These are phyloP conservation scores for Ophiostoma triangulosporum DNA, from an alignment of 2,329 filamentous ascomycete genomes.

Conservation along the genomic window DNA sequence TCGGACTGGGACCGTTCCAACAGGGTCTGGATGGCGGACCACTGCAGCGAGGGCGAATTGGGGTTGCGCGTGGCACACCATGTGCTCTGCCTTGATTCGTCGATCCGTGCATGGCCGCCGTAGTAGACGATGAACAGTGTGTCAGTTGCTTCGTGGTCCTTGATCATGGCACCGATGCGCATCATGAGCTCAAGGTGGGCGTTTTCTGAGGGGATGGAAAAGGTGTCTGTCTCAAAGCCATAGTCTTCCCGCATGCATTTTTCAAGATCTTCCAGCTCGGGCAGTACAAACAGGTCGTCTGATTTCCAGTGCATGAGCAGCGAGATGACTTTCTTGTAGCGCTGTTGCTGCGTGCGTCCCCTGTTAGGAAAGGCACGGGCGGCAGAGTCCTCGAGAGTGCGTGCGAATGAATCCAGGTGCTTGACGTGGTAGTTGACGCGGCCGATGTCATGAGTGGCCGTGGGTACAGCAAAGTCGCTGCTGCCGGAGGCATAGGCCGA, in stretches of 20 bases:
- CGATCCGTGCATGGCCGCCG: conserved; percentile 45
- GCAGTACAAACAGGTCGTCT: conserved; percentile 44
- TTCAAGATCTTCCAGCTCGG: conserved; percentile 43
- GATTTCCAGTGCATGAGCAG: conserved; percentile 44
- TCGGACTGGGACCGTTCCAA: conserved; percentile 44
- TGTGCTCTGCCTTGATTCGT: conserved; percentile 45
- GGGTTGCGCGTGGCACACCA: conserved; percentile 44
- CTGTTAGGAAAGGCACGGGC: conserved; percentile 42
- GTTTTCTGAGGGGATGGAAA: conserved; percentile 44
- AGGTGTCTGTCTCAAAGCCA: conserved; percentile 42
- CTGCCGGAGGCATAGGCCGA: conserved; percentile 33
- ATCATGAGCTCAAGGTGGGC: conserved; percentile 45
- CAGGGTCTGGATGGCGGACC: conserved; percentile 47
- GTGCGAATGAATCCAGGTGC: conserved; percentile 39
- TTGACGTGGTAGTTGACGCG: conserved; percentile 46
- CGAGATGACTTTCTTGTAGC: conserved; percentile 42
- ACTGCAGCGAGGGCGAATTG: conserved; percentile 43
- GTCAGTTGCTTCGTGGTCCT: conserved; percentile 37
- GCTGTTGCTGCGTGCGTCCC: conserved; percentile 33
- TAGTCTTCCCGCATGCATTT: conserved; percentile 41
- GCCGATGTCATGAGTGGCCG: conserved; percentile 42
- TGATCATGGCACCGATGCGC: conserved; percentile 41
- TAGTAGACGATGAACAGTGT: conserved; percentile 47
- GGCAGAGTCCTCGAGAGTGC: conserved; percentile 43
- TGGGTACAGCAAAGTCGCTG: conserved; percentile 24